These are phyloP conservation scores for Galeopsis tetrahit DNA, from an alignment of 257 asterid genomes.

Conservation along the genomic window DNA sequence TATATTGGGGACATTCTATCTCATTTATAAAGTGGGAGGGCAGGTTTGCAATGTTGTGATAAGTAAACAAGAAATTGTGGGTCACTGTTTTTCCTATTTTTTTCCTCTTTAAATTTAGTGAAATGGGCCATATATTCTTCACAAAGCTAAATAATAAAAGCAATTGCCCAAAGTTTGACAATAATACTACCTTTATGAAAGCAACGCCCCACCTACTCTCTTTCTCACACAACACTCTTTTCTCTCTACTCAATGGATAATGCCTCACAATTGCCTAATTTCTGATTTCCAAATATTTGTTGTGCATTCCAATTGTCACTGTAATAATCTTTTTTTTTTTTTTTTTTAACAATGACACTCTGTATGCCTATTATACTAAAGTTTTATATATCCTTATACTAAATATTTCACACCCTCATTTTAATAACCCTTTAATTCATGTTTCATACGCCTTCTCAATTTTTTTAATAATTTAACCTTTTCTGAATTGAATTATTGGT, in stretches of 20 bases:
- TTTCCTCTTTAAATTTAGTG: constrained; percentile 37
- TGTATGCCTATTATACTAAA: no score
- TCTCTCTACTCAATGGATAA: background rate
- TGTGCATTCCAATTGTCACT: no score
- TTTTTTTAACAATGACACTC: no score
- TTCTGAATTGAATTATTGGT: background rate
- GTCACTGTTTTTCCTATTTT: constrained; percentile 34
- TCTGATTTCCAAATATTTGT: no score
- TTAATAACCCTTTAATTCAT: background rate
- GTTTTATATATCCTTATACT: no score
- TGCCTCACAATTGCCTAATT: background rate
- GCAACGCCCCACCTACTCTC: constrained; percentile 51
- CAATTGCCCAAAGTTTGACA: constrained; percentile 62
- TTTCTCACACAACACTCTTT: background rate
- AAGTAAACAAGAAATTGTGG: constrained; percentile 46
- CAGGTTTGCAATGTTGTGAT: constrained; percentile 20
- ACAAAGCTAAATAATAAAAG: constrained; percentile 54
- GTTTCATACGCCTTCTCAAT: background rate
- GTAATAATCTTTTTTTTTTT: no score
- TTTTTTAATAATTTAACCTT: background rate
- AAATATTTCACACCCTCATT: constrained; percentile 10
- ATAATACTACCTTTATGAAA: constrained; percentile 58
- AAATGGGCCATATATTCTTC: constrained; percentile 44
- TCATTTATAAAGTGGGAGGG: constrained; percentile 42
- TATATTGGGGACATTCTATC: constrained; percentile 27